Percentiles rank a stretch among this genome's conserved stretches.
Evolutionary conservation across 805 yeast genomes (phyloP).

Genomic region (Candida nanaspora): DNA sequence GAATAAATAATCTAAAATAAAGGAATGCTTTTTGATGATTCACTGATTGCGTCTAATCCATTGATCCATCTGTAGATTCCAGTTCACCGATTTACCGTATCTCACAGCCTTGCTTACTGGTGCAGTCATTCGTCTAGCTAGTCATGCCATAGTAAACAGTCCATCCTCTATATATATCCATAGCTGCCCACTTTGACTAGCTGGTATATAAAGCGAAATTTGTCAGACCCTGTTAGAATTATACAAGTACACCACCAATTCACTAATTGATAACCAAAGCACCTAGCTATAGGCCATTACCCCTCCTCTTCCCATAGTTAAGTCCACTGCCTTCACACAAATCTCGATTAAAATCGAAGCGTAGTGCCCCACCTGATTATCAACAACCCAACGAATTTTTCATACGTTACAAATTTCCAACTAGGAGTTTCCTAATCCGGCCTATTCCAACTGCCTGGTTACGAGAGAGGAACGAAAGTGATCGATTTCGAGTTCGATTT

Average conservation of each 20-base stretch:
- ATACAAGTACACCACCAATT: too few species aligned
- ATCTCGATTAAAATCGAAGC: neutral
- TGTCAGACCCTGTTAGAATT: too few species aligned
- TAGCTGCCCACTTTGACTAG: neutral
- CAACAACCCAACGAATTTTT: neutral
- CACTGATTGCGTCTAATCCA: neutral
- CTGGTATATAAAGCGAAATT: too few species aligned
- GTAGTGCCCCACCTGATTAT: neutral
- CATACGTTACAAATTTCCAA: too few species aligned
- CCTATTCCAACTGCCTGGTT: too few species aligned
- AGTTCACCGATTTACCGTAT: neutral
- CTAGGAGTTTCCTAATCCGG: too few species aligned
- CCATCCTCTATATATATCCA: neutral
- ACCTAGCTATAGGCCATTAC: too few species aligned
- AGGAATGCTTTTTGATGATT: too few species aligned
- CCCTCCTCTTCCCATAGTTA: neutral
- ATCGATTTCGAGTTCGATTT: neutral
- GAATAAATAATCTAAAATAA: too few species aligned
- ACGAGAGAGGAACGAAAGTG: neutral
- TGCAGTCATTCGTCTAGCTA: neutral
- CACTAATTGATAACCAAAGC: too few species aligned
- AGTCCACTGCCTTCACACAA: neutral
- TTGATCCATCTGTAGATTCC: neutral
- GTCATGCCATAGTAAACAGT: too few species aligned
- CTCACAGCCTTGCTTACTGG: neutral